Conservation (phyloP, 805 yeast genomes). For the Metschnikowia bowlesiae region DNA sequence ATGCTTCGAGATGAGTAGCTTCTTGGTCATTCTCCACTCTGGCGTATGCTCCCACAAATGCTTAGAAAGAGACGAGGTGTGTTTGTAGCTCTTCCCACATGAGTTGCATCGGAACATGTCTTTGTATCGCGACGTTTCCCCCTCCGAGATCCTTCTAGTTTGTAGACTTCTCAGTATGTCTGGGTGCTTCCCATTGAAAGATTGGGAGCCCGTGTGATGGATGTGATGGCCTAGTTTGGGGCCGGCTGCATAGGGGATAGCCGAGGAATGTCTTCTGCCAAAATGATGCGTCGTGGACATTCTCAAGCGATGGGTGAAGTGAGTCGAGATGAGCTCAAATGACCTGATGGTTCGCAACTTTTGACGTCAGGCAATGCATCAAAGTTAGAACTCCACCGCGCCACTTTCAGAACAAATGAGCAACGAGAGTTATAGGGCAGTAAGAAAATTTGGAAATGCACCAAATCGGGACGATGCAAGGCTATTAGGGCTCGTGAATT, state of each 20-base stretch:
- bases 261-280: constrained; percentile 18
- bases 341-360: neutral
- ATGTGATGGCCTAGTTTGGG: constrained; percentile 11
- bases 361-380: neutral
- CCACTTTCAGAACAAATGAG: neutral
- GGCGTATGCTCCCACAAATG: constrained; percentile 95
- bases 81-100: constrained; percentile 89
- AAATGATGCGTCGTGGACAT: constrained; percentile 12
- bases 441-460: neutral
- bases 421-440: neutral
- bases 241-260: constrained; percentile 14
- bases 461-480: neutral
- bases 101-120: constrained; percentile 86
- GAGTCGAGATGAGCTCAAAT: constrained; percentile 3
- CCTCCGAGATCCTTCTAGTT: constrained; percentile 70
- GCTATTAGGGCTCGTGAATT: neutral
- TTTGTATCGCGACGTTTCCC: constrained; percentile 78
- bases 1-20: constrained; percentile 75
- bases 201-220: constrained; percentile 9
- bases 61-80: constrained; percentile 80
- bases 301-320: neutral
- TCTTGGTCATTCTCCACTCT: constrained; percentile 86
- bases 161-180: constrained; percentile 10
- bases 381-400: neutral
- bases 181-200: constrained; percentile 2